Conservation (phyloP, 352 stramenopile genomes). For the Pythium sp. region DNA sequence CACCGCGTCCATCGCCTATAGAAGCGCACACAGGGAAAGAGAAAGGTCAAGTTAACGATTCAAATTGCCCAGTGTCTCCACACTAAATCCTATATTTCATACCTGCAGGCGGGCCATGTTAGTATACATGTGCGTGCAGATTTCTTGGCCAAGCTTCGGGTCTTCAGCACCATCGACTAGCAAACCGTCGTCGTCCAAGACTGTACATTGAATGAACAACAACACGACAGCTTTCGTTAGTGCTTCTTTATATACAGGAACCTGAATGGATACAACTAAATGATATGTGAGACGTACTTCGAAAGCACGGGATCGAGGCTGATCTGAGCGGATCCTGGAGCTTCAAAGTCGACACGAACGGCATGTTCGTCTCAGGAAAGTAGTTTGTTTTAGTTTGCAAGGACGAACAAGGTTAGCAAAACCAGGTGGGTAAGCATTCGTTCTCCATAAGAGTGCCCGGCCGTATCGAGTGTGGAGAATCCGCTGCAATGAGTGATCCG, state of each 20-base stretch:
- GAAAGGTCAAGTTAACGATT: too few relatives aligned
- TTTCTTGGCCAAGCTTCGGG: constrained; percentile 69
- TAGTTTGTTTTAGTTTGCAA: constrained; percentile 26
- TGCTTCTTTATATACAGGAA: too few relatives aligned
- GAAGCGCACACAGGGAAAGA: too few relatives aligned
- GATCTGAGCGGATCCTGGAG: constrained; percentile 86
- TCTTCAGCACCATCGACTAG: constrained; percentile 70
- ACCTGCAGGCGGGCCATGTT: constrained; percentile 79
- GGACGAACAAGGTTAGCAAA: too few relatives aligned
- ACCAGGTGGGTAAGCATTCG: too few relatives aligned
- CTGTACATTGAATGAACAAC: constrained; percentile 20
- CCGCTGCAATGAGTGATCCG: not conserved
- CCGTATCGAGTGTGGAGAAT: constrained; percentile 35
- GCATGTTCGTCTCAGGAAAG: constrained; percentile 84
- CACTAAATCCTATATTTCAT: too few relatives aligned
- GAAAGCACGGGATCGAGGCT: constrained; percentile 88
- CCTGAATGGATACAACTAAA: constrained; percentile 6
- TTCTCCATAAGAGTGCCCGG: not conserved
- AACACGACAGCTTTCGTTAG: constrained; percentile 17
- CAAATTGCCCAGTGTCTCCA: too few relatives aligned
- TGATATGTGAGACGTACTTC: constrained; percentile 33
- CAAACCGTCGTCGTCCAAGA: constrained; percentile 84
- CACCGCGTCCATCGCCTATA: too few relatives aligned
- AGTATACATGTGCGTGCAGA: constrained; percentile 85
- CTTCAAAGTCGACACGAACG: constrained; percentile 84